Evolutionary conservation across 305 asterid genomes (phyloP).

Genomic region (Fraxinus ornus): DNA sequence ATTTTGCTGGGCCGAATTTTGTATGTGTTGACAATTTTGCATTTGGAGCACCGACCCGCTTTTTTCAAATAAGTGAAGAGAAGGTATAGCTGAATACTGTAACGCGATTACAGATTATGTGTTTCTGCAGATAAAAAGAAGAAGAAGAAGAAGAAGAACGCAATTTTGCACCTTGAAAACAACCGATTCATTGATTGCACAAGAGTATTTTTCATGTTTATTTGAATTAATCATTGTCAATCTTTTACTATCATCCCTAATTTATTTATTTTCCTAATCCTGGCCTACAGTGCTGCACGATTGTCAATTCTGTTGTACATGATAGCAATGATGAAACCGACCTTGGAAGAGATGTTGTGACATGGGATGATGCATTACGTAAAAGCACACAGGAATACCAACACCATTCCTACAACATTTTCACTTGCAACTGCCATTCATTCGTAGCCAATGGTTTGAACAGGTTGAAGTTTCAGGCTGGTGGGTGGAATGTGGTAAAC

Average conservation of each 20-base stretch:
- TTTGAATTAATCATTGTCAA: neutral
- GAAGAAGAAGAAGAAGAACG: neutral
- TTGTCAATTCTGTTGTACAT: constrained; percentile 33
- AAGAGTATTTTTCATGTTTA: neutral
- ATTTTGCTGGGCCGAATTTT: constrained; percentile 88
- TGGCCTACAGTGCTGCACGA: constrained; percentile 49
- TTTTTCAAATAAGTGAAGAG: constrained; percentile 61
- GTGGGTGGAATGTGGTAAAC: constrained; percentile 86
- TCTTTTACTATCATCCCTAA: neutral
- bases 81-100: constrained; percentile 46
- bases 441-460: constrained; percentile 85
- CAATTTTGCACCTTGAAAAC: neutral
- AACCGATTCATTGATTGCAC: neutral
- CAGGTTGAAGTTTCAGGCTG: constrained; percentile 66
- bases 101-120: constrained; percentile 5
- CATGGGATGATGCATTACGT: constrained; percentile 76
- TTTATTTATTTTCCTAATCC: constrained; percentile 5
- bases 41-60: constrained; percentile 80
- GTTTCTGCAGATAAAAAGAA: neutral
- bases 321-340: constrained; percentile 36
- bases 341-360: constrained; percentile 30
- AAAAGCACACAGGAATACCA: constrained; percentile 85
- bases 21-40: constrained; percentile 82
- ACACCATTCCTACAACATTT: constrained; percentile 77
- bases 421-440: constrained; percentile 95